phyloP scores from a whole-genome alignment of 2,329 filamentous ascomycete species.

The Trichophyton verrucosum region DNA sequence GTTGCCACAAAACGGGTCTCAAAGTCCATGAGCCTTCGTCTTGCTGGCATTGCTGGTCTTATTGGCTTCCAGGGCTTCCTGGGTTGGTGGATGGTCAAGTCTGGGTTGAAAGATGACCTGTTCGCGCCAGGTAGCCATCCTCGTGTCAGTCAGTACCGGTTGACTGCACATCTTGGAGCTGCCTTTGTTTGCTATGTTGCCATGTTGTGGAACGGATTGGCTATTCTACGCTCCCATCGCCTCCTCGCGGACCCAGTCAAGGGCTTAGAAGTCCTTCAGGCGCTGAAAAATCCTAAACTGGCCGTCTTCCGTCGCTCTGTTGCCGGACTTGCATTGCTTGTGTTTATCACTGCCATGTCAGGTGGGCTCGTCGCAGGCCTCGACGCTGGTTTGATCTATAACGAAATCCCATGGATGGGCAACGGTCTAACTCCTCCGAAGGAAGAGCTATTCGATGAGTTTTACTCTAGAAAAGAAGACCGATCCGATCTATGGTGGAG shows the following conservation, averaged over 20 bases:
- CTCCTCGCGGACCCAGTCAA: constrained; percentile 56
- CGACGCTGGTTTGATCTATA: constrained; percentile 95
- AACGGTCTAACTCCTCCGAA: constrained; percentile 66
- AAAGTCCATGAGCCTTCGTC: constrained; percentile 59
- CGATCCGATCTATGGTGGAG: constrained; percentile 84
- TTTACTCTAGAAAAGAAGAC: constrained; percentile 71
- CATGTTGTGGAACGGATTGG: constrained; percentile 83
- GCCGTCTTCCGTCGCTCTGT: constrained; percentile 61
- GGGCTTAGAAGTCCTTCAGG: constrained; percentile 48
- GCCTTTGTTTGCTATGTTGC: constrained; percentile 88
- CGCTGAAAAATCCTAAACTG: constrained; percentile 55
- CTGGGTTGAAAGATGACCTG: constrained; percentile 85
- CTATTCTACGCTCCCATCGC: constrained; percentile 65
- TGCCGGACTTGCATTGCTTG: constrained; percentile 56
- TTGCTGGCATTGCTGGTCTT: constrained; percentile 71
- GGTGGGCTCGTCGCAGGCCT: constrained; percentile 88
- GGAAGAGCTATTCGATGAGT: constrained; percentile 70
- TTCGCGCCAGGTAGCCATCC: constrained; percentile 85
- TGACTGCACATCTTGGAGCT: constrained; percentile 77
- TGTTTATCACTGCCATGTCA: constrained; percentile 86
- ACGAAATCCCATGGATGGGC: constrained; percentile 96
- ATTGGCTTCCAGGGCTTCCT: constrained; percentile 93
- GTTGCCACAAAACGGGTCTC: constrained; percentile 68
- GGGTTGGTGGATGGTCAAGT: constrained; percentile 99
- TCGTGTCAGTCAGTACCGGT: constrained; percentile 84